phyloP scores from a whole-genome alignment of 2,329 filamentous ascomycete genomes.

The Aureobasidium sp. region DNA sequence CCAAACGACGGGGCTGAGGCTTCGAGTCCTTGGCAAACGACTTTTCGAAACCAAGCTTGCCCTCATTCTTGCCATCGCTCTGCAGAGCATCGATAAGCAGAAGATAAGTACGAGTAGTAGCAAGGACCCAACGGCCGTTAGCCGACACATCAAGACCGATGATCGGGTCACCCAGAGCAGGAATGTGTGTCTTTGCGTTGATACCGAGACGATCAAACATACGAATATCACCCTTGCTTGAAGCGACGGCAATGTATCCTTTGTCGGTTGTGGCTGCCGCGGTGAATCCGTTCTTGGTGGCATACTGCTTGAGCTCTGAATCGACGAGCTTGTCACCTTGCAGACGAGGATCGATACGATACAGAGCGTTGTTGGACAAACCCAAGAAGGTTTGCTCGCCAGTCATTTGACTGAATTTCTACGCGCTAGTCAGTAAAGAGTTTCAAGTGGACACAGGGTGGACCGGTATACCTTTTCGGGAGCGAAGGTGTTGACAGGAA shows the following conservation, averaged over 20 bases:
- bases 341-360: constrained; percentile 85
- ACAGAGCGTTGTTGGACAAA: constrained; percentile 85
- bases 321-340: constrained; percentile 90
- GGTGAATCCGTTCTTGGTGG: constrained; percentile 95
- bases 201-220: constrained; percentile 95
- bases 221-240: constrained; percentile 94
- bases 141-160: constrained; percentile 92
- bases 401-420: constrained; percentile 97
- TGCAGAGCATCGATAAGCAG: constrained; percentile 88
- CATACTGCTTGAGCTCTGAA: constrained; percentile 88
- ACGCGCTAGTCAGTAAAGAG: constrained; percentile 22
- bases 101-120: constrained; percentile 89
- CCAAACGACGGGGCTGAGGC: constrained; percentile 84
- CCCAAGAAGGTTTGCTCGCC: constrained; percentile 91
- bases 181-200: constrained; percentile 95
- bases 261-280: constrained; percentile 91
- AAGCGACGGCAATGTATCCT: constrained; percentile 93
- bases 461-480: constrained; percentile 63
- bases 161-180: constrained; percentile 89
- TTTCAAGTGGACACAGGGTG: background rate
- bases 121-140: constrained; percentile 91
- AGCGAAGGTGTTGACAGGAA: constrained; percentile 83
- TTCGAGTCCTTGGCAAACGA: constrained; percentile 88
- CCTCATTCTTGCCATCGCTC: constrained; percentile 89
- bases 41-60: constrained; percentile 96